Percentiles rank a stretch among this genome's conserved stretches.
These are phyloP conservation scores for Cylindrodendrum hubeiense DNA, from an alignment of 2,329 filamentous ascomycete genomes.

Conservation along the genomic window DNA sequence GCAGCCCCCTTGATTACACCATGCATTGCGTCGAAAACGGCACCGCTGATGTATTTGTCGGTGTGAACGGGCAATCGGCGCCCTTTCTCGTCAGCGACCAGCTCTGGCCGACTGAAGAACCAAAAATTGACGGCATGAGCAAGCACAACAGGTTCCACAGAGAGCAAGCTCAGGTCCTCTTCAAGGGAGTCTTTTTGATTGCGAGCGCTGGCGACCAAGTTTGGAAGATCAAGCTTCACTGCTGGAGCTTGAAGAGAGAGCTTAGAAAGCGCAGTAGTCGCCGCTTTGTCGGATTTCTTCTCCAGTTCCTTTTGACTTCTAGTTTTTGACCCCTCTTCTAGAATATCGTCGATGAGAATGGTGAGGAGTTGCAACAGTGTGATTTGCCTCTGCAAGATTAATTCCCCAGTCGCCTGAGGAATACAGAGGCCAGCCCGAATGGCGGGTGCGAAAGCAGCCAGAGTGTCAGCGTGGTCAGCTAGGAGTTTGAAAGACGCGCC, in stretches of 20 bases:
- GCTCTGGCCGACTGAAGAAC: constrained; percentile 56
- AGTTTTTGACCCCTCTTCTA: constrained; percentile 52
- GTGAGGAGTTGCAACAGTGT: constrained; percentile 53
- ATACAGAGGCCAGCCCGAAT: constrained; percentile 41
- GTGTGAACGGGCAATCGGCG: constrained; percentile 51
- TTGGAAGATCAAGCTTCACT: constrained; percentile 47
- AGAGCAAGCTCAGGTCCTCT: constrained; percentile 51
- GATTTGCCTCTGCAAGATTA: constrained; percentile 56
- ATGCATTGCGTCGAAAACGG: constrained; percentile 57
- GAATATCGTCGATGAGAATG: constrained; percentile 57
- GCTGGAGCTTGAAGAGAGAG: constrained; percentile 44
- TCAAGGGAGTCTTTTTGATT: constrained; percentile 51
- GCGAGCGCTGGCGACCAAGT: constrained; percentile 45
- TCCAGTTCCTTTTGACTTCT: constrained; percentile 35
- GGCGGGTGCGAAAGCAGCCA: constrained; percentile 33
- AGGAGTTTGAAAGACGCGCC: constrained; percentile 49
- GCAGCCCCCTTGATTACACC: constrained; percentile 49
- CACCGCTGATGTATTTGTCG: constrained; percentile 56
- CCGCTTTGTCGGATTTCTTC: constrained; percentile 47
- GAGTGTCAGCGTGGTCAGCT: not conserved
- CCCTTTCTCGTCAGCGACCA: constrained; percentile 60
- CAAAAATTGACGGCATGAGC: constrained; percentile 49
- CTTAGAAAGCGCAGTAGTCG: constrained; percentile 47
- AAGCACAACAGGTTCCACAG: constrained; percentile 49
- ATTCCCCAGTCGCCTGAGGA: constrained; percentile 46